A percentile compares a stretch with the other conserved stretches of the same genome.
These are phyloP conservation scores for Boletus fagicola DNA, from an alignment of 768 basidiomycete species.

Conservation along the genomic window DNA sequence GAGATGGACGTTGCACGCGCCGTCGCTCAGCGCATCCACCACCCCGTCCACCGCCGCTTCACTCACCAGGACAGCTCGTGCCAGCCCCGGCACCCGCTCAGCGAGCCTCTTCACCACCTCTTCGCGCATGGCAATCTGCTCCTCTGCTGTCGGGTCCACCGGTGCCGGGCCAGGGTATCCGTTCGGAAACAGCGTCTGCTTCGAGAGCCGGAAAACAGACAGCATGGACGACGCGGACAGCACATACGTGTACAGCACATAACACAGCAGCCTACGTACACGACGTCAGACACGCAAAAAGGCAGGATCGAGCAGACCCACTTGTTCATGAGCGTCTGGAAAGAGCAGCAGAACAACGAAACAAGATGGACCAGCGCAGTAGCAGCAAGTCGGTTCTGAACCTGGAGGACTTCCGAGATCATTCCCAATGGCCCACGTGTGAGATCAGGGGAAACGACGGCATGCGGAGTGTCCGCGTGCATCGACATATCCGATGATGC, in stretches of 20 bases:
- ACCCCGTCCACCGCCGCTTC: slow-evolving; percentile 46
- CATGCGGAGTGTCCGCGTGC: slow-evolving; percentile 4
- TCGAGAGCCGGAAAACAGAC: slow-evolving; percentile 51
- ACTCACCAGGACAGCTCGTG: slow-evolving; percentile 39
- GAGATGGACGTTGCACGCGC: slow-evolving; percentile 78
- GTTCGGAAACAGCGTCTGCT: slow-evolving; percentile 79
- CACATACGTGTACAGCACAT: slow-evolving; percentile 57
- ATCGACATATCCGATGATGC: slow-evolving; percentile 27
- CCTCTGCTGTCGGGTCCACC: slow-evolving; percentile 72
- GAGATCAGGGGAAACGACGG: slow-evolving; percentile 31
- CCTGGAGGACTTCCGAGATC: slow-evolving; percentile 49
- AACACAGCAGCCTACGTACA: slow-evolving; percentile 59
- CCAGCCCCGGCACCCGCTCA: slow-evolving; percentile 38
- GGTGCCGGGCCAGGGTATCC: slow-evolving; percentile 80
- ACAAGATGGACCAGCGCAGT: slow-evolving; percentile 45
- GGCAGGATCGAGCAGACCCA: slow-evolving; percentile 24
- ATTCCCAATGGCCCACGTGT: slow-evolving; percentile 44
- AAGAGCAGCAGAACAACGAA: slow-evolving; percentile 45
- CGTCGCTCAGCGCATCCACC: slow-evolving; percentile 59
- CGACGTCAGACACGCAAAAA: slow-evolving; percentile 8
- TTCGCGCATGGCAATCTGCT: slow-evolving; percentile 58
- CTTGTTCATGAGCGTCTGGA: slow-evolving; percentile 61
- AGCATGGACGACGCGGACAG: slow-evolving; percentile 54
- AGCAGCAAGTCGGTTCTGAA: slow-evolving; percentile 48
- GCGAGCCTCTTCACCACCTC: slow-evolving; percentile 40